Base-by-base conservation (phyloP, 2,329 filamentous ascomycete genomes). In the Clathrospora elynae region DNA sequence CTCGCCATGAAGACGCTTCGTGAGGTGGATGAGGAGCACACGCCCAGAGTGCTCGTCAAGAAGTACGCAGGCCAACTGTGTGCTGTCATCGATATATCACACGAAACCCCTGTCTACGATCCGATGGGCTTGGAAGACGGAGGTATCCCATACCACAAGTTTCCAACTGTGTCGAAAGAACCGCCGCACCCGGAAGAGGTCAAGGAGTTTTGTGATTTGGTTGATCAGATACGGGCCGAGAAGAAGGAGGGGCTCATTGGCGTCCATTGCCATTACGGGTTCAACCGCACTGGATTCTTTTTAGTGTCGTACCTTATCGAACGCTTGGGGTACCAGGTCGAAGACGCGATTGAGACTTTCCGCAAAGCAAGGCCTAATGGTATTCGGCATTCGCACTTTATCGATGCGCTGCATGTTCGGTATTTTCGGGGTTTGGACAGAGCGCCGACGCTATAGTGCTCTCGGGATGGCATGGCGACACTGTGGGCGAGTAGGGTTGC, bases 261-360 rank as follows among this genome's bases (percentile, higher is more conserved):
- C 2, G 89, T 96, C 0, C 92, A 97, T 67, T 97, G 92, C 61
- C 92, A 97, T 63, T 96, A 96, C 59, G 92, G 92, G 0, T 96
- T 95, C 73, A 96, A 97, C 67, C 82, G 91, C 14, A 96, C 92
- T 0, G 92, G 92, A 0, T 96, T 92, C 67, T 88, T 96, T 64
- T 83, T 97, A 35, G 86, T 89, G 20, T 90, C 85, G 61, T 97
- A 96, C 64, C 75, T 97, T n/a, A 85, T 96, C 10, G 90, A 96
- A 73, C 78, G 83, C 32, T 81, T 87, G 55, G 84, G 82, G 0
- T 91, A 82, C 60, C 75, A 74, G 14, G 81, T 96, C 2, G 81
- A 87, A 59, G 83, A 86, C 40, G 92, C 92, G 1, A 84, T 97
- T 47, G 83, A 88, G 37, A 79, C 84, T 47, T 97, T 97, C 72